Conservation (phyloP, 345 rosid genomes). For the Populus alba region DNA sequence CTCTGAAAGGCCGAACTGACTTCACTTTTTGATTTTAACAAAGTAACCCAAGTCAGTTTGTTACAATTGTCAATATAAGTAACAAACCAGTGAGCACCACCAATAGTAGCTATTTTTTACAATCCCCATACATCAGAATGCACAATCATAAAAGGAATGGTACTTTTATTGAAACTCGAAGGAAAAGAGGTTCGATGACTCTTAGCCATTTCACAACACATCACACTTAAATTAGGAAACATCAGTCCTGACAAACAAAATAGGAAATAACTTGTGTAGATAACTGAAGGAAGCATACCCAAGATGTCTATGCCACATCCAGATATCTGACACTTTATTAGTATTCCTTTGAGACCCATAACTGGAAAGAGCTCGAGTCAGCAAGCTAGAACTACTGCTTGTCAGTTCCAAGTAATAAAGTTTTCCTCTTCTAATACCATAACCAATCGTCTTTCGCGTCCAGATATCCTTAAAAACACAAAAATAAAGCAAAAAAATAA, state of each 20-base stretch:
- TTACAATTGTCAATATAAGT: conserved; percentile 7
- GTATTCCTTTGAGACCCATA: neutral
- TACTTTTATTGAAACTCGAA: neutral
- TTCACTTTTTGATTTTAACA: neutral
- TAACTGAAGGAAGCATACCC: too few species aligned
- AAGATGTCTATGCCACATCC: too few species aligned
- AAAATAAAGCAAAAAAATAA: neutral
- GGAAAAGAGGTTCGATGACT: neutral
- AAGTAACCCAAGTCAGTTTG: neutral
- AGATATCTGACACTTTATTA: too few species aligned
- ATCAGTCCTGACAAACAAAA: neutral
- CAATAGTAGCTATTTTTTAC: neutral
- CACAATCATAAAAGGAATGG: neutral
- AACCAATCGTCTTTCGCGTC: neutral
- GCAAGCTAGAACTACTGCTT: neutral
- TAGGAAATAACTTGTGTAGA: too few species aligned
- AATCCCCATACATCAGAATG: neutral
- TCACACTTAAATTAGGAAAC: neutral
- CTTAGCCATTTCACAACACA: neutral
- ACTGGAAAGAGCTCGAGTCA: neutral
- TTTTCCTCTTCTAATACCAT: neutral
- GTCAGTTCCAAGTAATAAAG: neutral
- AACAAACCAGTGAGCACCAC: neutral
- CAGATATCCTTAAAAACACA: neutral
- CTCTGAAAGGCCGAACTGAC: too few species aligned